phyloP scores from a whole-genome alignment of 2,329 filamentous ascomycete species.

The Grosmannia penicillata region DNA sequence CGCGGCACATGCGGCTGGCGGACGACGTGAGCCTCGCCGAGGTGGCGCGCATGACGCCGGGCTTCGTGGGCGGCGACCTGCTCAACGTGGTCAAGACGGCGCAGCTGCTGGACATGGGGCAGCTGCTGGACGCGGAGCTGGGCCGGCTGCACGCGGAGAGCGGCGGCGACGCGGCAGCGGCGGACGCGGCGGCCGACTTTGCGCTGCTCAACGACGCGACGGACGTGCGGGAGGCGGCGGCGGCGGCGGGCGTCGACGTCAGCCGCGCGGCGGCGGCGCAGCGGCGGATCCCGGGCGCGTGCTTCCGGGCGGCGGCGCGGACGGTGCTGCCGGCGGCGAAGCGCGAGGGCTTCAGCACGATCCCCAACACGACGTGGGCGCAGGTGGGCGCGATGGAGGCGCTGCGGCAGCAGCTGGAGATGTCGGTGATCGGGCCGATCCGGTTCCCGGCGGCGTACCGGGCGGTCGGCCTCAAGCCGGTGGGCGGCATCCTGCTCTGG shows the following conservation, averaged over 20 bases:
- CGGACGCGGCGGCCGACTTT: neutral
- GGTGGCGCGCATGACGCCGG: constrained; percentile 73
- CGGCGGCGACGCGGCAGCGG: neutral
- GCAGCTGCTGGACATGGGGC: constrained; percentile 1
- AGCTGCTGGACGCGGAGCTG: neutral
- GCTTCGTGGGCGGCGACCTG: constrained; percentile 85
- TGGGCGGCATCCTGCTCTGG: constrained; percentile 86
- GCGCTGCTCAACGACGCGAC: neutral
- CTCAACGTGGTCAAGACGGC: constrained; percentile 43
- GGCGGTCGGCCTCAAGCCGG: constrained; percentile 61
- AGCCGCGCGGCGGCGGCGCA: constrained; percentile 5
- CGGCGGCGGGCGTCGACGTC: constrained; percentile 6
- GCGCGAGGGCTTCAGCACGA: constrained; percentile 86
- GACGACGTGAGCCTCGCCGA: constrained; percentile 57
- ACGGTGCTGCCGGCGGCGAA: constrained; percentile 69
- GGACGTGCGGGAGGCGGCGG: constrained; percentile 2
- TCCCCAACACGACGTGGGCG: constrained; percentile 84
- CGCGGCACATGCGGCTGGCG: constrained; percentile 47
- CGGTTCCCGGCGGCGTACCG: constrained; percentile 64
- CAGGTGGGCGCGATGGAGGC: constrained; percentile 74
- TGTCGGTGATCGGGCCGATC: constrained; percentile 84
- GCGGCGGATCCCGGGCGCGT: constrained; percentile 28
- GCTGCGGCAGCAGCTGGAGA: constrained; percentile 69
- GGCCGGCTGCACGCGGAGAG: constrained; percentile 1
- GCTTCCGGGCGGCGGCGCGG: constrained; percentile 64